These are phyloP conservation scores for Halophytophthora polymorphica DNA, from an alignment of 352 stramenopile species.

Conservation along the genomic window DNA sequence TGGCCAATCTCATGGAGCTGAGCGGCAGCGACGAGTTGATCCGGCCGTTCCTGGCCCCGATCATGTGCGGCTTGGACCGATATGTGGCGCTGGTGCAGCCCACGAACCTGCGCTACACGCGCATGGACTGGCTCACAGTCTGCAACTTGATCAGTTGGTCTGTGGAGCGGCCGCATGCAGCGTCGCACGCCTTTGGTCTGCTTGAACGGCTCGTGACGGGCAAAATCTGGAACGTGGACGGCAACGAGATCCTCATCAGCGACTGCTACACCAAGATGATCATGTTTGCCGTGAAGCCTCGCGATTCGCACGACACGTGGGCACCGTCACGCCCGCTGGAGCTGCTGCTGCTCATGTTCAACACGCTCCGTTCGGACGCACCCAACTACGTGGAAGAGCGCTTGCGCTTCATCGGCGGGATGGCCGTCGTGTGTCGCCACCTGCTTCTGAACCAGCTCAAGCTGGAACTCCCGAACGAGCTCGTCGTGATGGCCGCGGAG, in stretches of 20 bases:
- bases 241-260: constrained; percentile 51
- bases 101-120: constrained; percentile 33
- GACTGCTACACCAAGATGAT: constrained; percentile 66
- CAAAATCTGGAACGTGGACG: constrained; percentile 51
- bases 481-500: constrained; percentile 40
- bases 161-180: constrained; percentile 34
- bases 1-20: constrained; percentile 56
- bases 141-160: constrained; percentile 65
- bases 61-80: constrained; percentile 48
- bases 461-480: constrained; percentile 38
- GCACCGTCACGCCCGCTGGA: constrained; percentile 33
- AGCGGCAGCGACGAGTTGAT: constrained; percentile 59
- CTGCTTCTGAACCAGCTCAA: constrained; percentile 34
- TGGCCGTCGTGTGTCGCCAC: constrained; percentile 48
- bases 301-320: constrained; percentile 30
- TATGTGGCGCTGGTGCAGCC: constrained; percentile 31
- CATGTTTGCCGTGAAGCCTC: constrained; percentile 50
- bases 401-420: constrained; percentile 54
- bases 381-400: constrained; percentile 38
- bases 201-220: constrained; percentile 57
- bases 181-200: constrained; percentile 53
- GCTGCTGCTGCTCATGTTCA: constrained; percentile 54
- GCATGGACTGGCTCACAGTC: constrained; percentile 58
- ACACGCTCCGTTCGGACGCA: constrained; percentile 31
- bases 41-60: constrained; percentile 55